A percentile compares a stretch with the other conserved stretches of the same genome.
These are phyloP conservation scores for Candida sithepensis DNA, from an alignment of 805 yeast species.

Conservation along the genomic window DNA sequence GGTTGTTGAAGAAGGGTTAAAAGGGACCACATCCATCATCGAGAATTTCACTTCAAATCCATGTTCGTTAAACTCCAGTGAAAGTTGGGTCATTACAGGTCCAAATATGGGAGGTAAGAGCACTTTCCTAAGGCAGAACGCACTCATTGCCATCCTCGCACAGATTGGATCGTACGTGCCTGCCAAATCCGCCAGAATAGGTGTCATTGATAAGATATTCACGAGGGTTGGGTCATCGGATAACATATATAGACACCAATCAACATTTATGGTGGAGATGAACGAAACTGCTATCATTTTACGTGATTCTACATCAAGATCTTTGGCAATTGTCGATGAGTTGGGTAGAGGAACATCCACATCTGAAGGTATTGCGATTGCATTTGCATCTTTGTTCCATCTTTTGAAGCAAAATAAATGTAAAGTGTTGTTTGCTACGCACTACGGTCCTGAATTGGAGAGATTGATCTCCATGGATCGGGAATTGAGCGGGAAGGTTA, in stretches of 20 bases:
- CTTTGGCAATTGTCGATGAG: constrained; percentile 81
- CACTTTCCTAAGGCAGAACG: constrained; percentile 70
- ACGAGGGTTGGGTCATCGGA: constrained; percentile 85
- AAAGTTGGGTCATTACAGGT: constrained; percentile 70
- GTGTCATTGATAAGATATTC: constrained; percentile 73
- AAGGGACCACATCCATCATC: constrained; percentile 36
- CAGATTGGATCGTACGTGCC: constrained; percentile 78
- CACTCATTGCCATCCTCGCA: constrained; percentile 61
- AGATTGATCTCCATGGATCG: constrained; percentile 33
- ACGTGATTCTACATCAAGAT: constrained; percentile 57
- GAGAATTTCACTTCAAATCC: constrained; percentile 46
- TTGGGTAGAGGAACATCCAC: constrained; percentile 90
- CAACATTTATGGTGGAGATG: constrained; percentile 96
- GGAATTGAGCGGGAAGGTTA: constrained; percentile 21
- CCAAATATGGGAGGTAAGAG: constrained; percentile 91
- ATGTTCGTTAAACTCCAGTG: constrained; percentile 30
- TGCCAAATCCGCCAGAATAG: constrained; percentile 57
- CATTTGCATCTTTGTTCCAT: constrained; percentile 67
- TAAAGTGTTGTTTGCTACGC: constrained; percentile 85
- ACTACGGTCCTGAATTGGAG: constrained; percentile 61
- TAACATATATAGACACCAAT: constrained; percentile 69
- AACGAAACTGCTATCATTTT: constrained; percentile 73
- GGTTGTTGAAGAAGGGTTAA: constrained; percentile 77
- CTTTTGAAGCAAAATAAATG: constrained; percentile 54
- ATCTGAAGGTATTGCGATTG: constrained; percentile 79